These are phyloP conservation scores for Blastocrithidia nonstop DNA, from an alignment of 208 protist genomes.

Conservation along the genomic window DNA sequence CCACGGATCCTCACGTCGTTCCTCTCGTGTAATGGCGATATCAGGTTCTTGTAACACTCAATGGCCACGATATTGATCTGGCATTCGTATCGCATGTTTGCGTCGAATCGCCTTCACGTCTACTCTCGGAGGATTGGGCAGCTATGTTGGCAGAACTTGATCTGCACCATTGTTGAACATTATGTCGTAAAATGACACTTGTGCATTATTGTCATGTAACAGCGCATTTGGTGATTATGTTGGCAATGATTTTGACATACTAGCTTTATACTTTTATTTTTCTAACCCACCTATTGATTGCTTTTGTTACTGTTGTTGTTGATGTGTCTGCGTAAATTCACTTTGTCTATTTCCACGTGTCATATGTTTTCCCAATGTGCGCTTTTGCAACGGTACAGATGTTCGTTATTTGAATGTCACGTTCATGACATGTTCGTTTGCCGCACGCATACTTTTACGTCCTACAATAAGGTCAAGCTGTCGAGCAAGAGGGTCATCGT, in stretches of 20 bases:
- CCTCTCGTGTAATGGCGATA: slow-evolving; percentile 66
- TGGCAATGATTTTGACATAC: neutral
- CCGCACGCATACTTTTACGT: slow-evolving; percentile 36
- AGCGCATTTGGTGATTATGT: neutral
- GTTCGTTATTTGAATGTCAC: neutral
- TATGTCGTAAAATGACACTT: neutral
- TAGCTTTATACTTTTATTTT: too few relatives aligned
- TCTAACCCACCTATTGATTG: too few relatives aligned
- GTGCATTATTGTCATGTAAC: neutral
- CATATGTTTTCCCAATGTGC: too few relatives aligned
- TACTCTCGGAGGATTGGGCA: slow-evolving; percentile 55
- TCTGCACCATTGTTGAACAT: slow-evolving; percentile 32
- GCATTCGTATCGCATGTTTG: slow-evolving; percentile 31
- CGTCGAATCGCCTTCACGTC: slow-evolving; percentile 20
- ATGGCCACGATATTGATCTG: slow-evolving; percentile 48
- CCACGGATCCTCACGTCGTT: slow-evolving; percentile 71
- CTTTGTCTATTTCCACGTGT: too few relatives aligned
- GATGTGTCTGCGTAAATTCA: too few relatives aligned
- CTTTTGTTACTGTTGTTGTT: too few relatives aligned
- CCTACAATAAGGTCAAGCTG: slow-evolving; percentile 69
- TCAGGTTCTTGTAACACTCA: slow-evolving; percentile 81
- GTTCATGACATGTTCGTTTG: slow-evolving; percentile 14
- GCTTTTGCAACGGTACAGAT: neutral
- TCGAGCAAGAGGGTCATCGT: slow-evolving; percentile 67
- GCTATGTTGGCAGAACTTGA: slow-evolving; percentile 52